phyloP scores from a whole-genome alignment of 306 rosid genomes.

The Cucumis hystrix region DNA sequence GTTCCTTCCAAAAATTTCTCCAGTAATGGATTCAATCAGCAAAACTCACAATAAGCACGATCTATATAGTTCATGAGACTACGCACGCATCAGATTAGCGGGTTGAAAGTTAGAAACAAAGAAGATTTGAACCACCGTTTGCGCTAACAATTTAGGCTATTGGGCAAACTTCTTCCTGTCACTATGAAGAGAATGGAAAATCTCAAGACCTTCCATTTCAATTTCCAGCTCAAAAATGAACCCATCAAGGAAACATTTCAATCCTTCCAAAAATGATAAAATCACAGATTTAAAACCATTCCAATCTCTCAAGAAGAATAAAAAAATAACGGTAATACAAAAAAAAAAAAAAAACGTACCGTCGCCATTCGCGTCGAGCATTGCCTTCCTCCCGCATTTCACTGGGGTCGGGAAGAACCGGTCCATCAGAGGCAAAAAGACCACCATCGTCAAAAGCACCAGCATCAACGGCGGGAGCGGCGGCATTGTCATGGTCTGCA shows the following conservation, averaged over 20 bases:
- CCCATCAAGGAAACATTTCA: neutral
- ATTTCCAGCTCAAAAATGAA: neutral
- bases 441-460: slow-evolving; percentile 12
- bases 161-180: neutral
- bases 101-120: neutral
- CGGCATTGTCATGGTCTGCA: neutral
- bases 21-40: neutral
- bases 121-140: neutral
- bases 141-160: neutral
- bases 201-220: neutral
- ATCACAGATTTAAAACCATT: neutral
- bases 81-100: neutral
- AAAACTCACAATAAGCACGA: neutral
- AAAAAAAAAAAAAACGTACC: slow-evolving; percentile 27
- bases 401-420: slow-evolving; percentile 48
- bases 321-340: neutral
- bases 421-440: slow-evolving; percentile 36
- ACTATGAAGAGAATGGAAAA: neutral
- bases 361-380: slow-evolving; percentile 83
- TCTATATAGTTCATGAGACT: neutral
- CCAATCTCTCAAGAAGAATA: neutral
- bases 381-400: slow-evolving; percentile 69
- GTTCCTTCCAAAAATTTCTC: neutral
- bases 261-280: neutral
- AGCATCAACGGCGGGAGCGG: neutral